These are phyloP conservation scores for Suillus fuscotomentosus DNA, from an alignment of 768 basidiomycete species.

Conservation along the genomic window DNA sequence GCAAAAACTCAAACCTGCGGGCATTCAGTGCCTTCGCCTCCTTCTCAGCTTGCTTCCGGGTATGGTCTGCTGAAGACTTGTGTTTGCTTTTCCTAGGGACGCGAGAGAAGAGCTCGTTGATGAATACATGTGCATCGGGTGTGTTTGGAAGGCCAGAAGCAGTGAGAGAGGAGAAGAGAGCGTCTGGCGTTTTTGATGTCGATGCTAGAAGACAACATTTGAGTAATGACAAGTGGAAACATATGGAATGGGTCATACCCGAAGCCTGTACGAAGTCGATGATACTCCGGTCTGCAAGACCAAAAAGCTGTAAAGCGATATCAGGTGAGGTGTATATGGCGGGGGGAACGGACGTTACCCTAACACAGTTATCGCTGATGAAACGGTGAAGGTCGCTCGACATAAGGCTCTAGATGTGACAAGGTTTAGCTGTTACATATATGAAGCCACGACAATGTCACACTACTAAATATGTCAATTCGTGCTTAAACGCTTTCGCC, in stretches of 20 bases:
- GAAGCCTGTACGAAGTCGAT: conserved; percentile 87
- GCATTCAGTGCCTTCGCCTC: conserved; percentile 66
- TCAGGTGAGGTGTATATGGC: conserved; percentile 2
- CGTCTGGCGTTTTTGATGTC: conserved; percentile 77
- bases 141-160: conserved; percentile 80
- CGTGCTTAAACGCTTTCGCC: not conserved
- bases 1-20: conserved; percentile 75
- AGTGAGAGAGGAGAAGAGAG: conserved; percentile 73
- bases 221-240: conserved; percentile 5
- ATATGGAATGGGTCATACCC: conserved; percentile 43
- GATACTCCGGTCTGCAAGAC: conserved; percentile 79
- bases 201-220: conserved; percentile 49
- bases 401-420: conserved; percentile 36
- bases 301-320: conserved; percentile 60
- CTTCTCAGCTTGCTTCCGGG: conserved; percentile 70
- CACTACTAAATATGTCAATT: not conserved
- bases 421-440: not conserved
- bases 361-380: conserved; percentile 76
- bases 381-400: conserved; percentile 65
- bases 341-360: conserved; percentile 39
- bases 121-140: conserved; percentile 77
- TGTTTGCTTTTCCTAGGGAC: conserved; percentile 78
- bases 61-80: conserved; percentile 36
- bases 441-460: not conserved
- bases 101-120: conserved; percentile 69